Base-by-base conservation (phyloP, 768 basidiomycete species). In the Xanthoconium stramineum region DNA sequence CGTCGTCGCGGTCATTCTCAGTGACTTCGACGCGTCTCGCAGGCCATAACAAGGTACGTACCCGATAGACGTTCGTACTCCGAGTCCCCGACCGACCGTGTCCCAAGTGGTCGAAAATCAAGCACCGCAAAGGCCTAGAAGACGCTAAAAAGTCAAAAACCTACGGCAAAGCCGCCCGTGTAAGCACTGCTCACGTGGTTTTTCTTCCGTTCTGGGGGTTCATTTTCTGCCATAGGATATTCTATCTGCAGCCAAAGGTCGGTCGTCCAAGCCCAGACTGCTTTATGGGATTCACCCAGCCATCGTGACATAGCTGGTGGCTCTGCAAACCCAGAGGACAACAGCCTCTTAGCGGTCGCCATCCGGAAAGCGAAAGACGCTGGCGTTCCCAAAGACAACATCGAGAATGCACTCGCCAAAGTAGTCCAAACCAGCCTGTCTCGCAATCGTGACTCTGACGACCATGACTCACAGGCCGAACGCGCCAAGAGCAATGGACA, bases 31-130 rank as follows among this genome's bases (percentile, higher is more conserved):
- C 52, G 28, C 45, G 50, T 30, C 55, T 68, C 14, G 69, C 77
- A 1, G 77, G 78, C 35, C 77, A 79, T 51, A 78, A 64, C 66
- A 78, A 78, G 64, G 78, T 78, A 52, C 40, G 11, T 3, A 3
- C 6, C 35, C 33, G 33, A 35, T 8, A 8, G 11, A 47, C 37
- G 38, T 15, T 39, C 47, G 30, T 24, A 15, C 24, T 20, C 35
- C 43, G 17, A 42, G 35, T 46, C 37, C 32, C 14, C 52, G 32
- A 47, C 51, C 56, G 55, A 68, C 55, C 33, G 3, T 13, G 13
- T 45, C 5, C 9, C 33, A 56, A 88, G 86, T 88, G 86, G 86
- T 86, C 86, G 0, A 88, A 88, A 78, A 88, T 88, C 65, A 86
- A 87, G 65, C 79, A 84, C 53, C 81, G 77, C 65, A 89, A 89